Evolutionary conservation across 768 basidiomycete genomes (phyloP).

Genomic region (Boletus insuetus): DNA sequence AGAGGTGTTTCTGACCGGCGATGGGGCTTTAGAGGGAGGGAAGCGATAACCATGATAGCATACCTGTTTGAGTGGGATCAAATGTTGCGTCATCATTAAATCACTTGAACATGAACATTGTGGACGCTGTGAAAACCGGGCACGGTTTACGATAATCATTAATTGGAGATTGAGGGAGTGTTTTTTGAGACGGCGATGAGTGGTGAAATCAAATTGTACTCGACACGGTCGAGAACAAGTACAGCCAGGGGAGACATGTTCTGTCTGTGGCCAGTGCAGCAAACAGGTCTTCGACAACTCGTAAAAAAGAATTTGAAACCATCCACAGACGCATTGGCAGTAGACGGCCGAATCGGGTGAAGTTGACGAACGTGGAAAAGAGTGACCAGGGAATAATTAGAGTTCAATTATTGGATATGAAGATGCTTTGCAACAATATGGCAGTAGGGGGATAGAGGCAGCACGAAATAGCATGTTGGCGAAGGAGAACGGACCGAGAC

Average conservation of each 20-base stretch:
- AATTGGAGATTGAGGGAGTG: slow-evolving; percentile 16
- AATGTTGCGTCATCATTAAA: slow-evolving; percentile 1
- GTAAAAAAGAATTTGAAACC: slow-evolving; percentile 8
- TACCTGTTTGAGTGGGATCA: slow-evolving; percentile 1
- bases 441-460: slow-evolving; percentile 7
- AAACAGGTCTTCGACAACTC: background rate
- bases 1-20: slow-evolving; percentile 6
- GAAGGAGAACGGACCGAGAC: slow-evolving; percentile 1
- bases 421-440: slow-evolving; percentile 1
- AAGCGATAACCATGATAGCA: background rate
- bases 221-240: slow-evolving; percentile 1
- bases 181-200: slow-evolving; percentile 1
- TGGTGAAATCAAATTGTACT: slow-evolving; percentile 11
- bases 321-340: background rate
- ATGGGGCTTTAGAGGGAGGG: slow-evolving; percentile 14
- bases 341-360: slow-evolving; percentile 1
- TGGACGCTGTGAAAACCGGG: slow-evolving; percentile 14
- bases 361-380: slow-evolving; percentile 6
- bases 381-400: slow-evolving; percentile 7
- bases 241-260: background rate
- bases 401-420: slow-evolving; percentile 30
- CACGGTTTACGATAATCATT: slow-evolving; percentile 20
- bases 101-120: background rate
- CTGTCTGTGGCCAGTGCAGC: background rate
- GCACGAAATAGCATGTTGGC: slow-evolving; percentile 8